These are phyloP conservation scores for Iberis pinnata DNA, from an alignment of 345 rosid genomes.

Conservation along the genomic window DNA sequence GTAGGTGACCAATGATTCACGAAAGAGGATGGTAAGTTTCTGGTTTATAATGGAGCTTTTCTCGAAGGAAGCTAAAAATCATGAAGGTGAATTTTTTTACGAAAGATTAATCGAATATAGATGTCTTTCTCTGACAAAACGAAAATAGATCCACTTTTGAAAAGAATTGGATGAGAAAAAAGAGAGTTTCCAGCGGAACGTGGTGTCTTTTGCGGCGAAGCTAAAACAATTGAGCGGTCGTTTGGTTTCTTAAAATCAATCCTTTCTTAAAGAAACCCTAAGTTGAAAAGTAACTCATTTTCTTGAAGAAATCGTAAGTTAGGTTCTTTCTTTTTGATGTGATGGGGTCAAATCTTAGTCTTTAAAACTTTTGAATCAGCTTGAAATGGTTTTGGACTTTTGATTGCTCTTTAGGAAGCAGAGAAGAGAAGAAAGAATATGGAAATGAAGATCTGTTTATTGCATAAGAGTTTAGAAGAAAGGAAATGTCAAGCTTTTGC, in stretches of 20 bases:
- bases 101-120: too few species aligned
- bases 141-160: constrained; percentile 60
- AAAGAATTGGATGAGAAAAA: constrained; percentile 86
- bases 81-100: too few species aligned
- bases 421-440: constrained; percentile 58
- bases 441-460: constrained; percentile 51
- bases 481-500: constrained; percentile 53
- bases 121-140: constrained; percentile 36
- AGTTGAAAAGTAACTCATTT: constrained; percentile 52
- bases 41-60: too few species aligned
- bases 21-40: too few species aligned
- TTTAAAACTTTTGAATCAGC: too few species aligned
- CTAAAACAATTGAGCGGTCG: constrained; percentile 76
- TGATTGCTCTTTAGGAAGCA: constrained; percentile 51
- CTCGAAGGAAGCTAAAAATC: too few species aligned
- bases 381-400: not conserved
- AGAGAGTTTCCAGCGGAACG: constrained; percentile 72
- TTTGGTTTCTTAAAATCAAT: constrained; percentile 69
- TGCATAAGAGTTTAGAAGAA: constrained; percentile 64
- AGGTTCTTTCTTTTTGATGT: too few species aligned
- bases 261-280: constrained; percentile 55
- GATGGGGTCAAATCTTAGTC: too few species aligned
- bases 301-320: too few species aligned
- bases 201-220: constrained; percentile 78
- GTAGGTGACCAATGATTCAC: too few species aligned